A percentile compares a stretch with the other conserved stretches of the same genome.
Conservation (phyloP, 2,329 filamentous ascomycete genomes). For the Colletotrichum gloeosporioides region DNA sequence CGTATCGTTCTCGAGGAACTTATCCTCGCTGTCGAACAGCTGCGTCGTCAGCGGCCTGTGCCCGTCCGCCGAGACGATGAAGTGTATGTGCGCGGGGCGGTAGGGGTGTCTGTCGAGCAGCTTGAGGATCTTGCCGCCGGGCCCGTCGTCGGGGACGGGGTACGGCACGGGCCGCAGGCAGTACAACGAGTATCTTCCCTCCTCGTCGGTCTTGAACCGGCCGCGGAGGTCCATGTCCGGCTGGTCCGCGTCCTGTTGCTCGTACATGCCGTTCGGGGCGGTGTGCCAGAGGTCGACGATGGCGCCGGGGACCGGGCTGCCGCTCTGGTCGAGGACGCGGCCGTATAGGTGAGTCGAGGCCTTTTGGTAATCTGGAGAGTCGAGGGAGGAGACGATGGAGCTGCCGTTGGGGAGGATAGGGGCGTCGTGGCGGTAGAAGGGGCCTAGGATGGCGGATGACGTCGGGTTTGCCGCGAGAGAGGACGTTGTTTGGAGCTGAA, state of each 20-base stretch:
- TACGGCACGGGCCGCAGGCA: constrained; percentile 66
- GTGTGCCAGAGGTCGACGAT: constrained; percentile 70
- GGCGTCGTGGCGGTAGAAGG: constrained; percentile 71
- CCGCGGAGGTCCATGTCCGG: constrained; percentile 77
- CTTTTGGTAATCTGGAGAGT: constrained; percentile 39
- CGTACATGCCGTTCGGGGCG: constrained; percentile 66
- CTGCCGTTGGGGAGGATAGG: constrained; percentile 62
- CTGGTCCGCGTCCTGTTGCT: constrained; percentile 76
- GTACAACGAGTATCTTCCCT: constrained; percentile 69
- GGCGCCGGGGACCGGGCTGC: constrained; percentile 59
- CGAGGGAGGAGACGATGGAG: constrained; percentile 52
- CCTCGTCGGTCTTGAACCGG: constrained; percentile 69
- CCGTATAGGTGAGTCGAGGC: constrained; percentile 64
- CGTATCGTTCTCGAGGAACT: constrained; percentile 50
- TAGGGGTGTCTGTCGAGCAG: constrained; percentile 36
- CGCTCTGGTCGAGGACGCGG: constrained; percentile 57
- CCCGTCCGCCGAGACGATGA: constrained; percentile 49
- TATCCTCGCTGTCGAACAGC: constrained; percentile 64
- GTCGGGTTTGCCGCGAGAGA: constrained; percentile 49
- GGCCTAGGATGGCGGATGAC: constrained; percentile 70
- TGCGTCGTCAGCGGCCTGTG: constrained; percentile 70
- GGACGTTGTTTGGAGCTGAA: constrained; percentile 47
- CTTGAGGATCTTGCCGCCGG: constrained; percentile 31
- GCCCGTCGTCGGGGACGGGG: constrained; percentile 40
- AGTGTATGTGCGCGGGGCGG: constrained; percentile 38